Percentiles rank a stretch among this genome's conserved stretches.
These are phyloP conservation scores for Penicillium angulare DNA, from an alignment of 495 filamentous ascomycete genomes.

Conservation along the genomic window DNA sequence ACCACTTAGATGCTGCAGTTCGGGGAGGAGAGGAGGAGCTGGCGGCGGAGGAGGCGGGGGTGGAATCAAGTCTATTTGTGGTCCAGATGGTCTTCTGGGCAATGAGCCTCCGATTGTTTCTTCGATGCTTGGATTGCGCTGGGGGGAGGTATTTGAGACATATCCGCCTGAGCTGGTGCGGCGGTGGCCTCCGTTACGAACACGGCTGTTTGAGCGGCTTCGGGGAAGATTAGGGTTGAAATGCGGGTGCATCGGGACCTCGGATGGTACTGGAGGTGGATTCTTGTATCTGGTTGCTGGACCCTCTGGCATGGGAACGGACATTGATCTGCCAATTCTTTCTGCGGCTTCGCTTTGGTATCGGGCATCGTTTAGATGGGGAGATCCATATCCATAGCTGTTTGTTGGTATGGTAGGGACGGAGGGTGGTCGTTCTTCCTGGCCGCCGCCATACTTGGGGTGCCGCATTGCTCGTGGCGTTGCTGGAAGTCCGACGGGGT, in stretches of 20 bases:
- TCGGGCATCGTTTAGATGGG: conserved; percentile 58
- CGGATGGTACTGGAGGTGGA: conserved; percentile 36
- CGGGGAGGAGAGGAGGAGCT: conserved; percentile 60
- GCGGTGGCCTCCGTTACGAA: conserved; percentile 37
- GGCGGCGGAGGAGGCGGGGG: conserved; percentile 57
- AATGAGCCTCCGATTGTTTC: conserved; percentile 55
- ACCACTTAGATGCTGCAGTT: conserved; percentile 80
- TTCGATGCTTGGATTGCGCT: conserved; percentile 59
- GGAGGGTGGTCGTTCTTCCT: conserved; percentile 56
- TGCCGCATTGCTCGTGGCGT: conserved; percentile 85
- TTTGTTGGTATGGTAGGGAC: conserved; percentile 64
- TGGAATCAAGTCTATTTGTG: conserved; percentile 58
- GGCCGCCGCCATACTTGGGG: conserved; percentile 58
- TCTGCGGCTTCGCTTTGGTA: conserved; percentile 59
- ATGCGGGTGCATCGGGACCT: conserved; percentile 55
- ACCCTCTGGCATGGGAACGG: conserved; percentile 65
- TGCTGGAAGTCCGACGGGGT: conserved; percentile 69
- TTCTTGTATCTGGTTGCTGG: conserved; percentile 28
- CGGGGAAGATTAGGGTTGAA: conserved; percentile 54
- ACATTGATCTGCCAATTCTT: conserved; percentile 63
- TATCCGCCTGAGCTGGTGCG: conserved; percentile 31
- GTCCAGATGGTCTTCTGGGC: conserved; percentile 30
- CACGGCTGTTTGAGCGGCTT: conserved; percentile 46
- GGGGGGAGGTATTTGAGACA: conserved; percentile 30
- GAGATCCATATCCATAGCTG: conserved; percentile 23